phyloP scores from a whole-genome alignment of 345 rosid species.

The Aurinia saxatilis region DNA sequence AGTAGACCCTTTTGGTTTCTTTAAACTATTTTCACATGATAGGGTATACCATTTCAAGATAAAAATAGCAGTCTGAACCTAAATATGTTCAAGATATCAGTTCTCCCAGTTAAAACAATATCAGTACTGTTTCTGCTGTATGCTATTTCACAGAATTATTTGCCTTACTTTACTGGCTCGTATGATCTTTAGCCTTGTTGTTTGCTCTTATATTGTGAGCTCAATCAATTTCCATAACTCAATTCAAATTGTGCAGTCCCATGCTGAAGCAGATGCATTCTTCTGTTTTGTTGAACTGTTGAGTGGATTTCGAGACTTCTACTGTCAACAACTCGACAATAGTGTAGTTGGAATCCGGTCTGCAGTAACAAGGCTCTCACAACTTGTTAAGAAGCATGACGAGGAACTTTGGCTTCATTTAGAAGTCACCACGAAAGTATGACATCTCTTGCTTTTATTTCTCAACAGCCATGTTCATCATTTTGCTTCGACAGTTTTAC shows the following conservation, averaged over 20 bases:
- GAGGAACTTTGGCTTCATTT: slow-evolving; percentile 99
- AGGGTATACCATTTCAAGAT: too few relatives aligned
- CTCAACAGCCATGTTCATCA: not conserved
- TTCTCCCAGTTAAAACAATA: not conserved
- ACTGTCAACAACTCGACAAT: slow-evolving; percentile 98
- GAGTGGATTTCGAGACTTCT: slow-evolving; percentile 94
- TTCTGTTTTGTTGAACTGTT: slow-evolving; percentile 91
- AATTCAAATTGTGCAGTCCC: slow-evolving; percentile 51
- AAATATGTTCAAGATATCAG: not conserved
- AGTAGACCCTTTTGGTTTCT: slow-evolving; percentile 21
- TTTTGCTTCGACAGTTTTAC: too few relatives aligned
- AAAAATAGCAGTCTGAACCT: too few relatives aligned
- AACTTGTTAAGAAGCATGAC: slow-evolving; percentile 82
- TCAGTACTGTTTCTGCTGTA: not conserved
- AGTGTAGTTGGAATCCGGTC: slow-evolving; percentile 94
- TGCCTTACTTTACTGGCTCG: not conserved
- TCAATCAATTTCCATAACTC: not conserved
- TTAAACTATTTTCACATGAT: not conserved
- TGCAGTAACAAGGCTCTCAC: slow-evolving; percentile 70
- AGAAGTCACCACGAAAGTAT: slow-evolving; percentile 90
- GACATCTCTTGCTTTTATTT: slow-evolving; percentile 1
- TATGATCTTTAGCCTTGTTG: not conserved
- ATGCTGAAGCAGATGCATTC: slow-evolving; percentile 89
- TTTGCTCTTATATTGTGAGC: not conserved
- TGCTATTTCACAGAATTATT: not conserved